Base-by-base conservation (phyloP, 2,329 filamentous ascomycete genomes). In the Aspergillus eucalypticola region DNA sequence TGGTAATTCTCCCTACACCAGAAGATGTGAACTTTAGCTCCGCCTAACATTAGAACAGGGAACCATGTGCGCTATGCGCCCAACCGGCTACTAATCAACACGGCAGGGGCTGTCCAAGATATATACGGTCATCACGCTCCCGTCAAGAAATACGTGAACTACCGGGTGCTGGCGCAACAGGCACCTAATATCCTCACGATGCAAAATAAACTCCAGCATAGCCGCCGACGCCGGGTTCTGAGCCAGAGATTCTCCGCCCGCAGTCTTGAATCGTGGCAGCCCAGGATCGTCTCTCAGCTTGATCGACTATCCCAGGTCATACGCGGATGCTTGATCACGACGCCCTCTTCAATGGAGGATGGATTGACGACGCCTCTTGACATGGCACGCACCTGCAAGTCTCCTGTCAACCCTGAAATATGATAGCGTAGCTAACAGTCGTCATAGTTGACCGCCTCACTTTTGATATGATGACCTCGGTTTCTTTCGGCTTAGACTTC, bases 1-100 rank as follows among this genome's bases (percentile, higher is more conserved):
- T 54, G 78, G 77, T 60, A 25, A 25, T 25, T 25, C 6, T 25
- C 25, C 25, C 25, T 25, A 25, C 7, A 25, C 25, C 25, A 8
- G 7, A 25, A 7, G 25, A 25, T 25, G 25, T 25, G 25, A 1
- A 25, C 25, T 25, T 25, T 1, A 25, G 25, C 25, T 25, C 25
- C 25, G 25, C 25, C 25, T 25, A 25, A 25, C 7, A 25, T 25
- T 1, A 25, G 0, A 17, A 48, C 32, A 48, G 53, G 39, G 7
- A 15, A 19, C 4, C 29, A 23, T 23, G 41, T 55, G n/a, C 53
- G 41, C 2, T 55, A 55, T 11, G 53, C 39, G 17, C 53, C 53
- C 6, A 27, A 54, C 19, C 21, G 39, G 35, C 35, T 54, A 8
- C 19, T 54, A 13, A 39, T 54, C 6, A 41, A 54, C 39, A 54